Conservation (phyloP, 352 stramenopile genomes). For the Globisporangium mamillatum region DNA sequence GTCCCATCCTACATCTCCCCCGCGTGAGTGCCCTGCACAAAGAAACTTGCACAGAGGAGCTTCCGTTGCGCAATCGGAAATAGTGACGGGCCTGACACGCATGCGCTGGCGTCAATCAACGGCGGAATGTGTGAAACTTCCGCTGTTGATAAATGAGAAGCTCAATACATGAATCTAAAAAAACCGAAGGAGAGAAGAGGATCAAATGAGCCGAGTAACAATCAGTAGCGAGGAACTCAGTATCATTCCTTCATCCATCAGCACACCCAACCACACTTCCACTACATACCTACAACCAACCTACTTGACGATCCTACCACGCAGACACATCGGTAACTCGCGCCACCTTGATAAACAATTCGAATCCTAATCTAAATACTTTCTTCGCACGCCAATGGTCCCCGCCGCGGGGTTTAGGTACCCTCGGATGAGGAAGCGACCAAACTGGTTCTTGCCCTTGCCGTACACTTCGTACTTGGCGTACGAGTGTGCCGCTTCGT, state of each 20-base stretch:
- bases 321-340: not conserved
- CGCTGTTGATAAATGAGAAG: not conserved
- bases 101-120: not conserved
- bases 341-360: not conserved
- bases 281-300: not conserved
- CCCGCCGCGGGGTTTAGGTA: slow-evolving; percentile 48
- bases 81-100: not conserved
- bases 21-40: slow-evolving; percentile 4
- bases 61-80: slow-evolving; percentile 5
- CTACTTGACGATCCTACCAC: not conserved
- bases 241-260: not conserved
- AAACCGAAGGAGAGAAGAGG: no score
- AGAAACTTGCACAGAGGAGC: not conserved
- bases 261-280: not conserved
- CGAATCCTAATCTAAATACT: slow-evolving; percentile 44
- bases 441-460: slow-evolving; percentile 63
- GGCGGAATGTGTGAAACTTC: slow-evolving; percentile 1
- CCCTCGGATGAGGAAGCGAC: slow-evolving; percentile 64
- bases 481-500: slow-evolving; percentile 22
- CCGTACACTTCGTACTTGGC: slow-evolving; percentile 60
- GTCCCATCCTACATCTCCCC: not conserved
- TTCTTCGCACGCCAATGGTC: slow-evolving; percentile 47
- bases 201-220: not conserved
- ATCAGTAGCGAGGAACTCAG: not conserved
- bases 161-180: not conserved